Evolutionary conservation across 106 monocot species (phyloP).

Genomic region (Phalaenopsis equestris): DNA sequence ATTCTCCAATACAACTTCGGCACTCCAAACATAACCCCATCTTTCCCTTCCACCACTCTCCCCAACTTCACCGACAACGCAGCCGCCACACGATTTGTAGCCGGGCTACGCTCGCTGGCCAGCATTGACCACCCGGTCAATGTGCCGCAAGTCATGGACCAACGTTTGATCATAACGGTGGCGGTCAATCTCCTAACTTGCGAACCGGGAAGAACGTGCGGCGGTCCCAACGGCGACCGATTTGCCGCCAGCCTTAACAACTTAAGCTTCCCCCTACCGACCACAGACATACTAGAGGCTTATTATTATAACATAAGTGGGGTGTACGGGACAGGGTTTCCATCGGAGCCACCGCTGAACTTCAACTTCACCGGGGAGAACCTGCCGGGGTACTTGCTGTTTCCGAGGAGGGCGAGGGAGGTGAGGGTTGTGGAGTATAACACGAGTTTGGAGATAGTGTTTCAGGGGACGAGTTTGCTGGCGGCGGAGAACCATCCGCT

Average conservation of each 20-base stretch:
- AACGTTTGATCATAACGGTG: constrained; percentile 10
- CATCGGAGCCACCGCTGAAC: constrained; percentile 5
- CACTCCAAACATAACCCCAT: neutral
- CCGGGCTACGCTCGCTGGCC: constrained; percentile 11
- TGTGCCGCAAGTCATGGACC: constrained; percentile 9
- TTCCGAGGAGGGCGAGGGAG: constrained; percentile 23
- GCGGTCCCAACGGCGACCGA: neutral
- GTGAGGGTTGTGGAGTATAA: constrained; percentile 45
- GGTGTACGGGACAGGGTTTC: constrained; percentile 20
- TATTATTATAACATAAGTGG: constrained; percentile 22
- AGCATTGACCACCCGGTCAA: constrained; percentile 11
- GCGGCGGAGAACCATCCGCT: constrained; percentile 48
- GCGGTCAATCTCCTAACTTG: constrained; percentile 17
- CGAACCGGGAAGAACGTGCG: neutral
- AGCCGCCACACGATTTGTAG: neutral
- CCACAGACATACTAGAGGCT: constrained; percentile 13
- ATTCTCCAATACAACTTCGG: constrained; percentile 17
- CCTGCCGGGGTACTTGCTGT: neutral
- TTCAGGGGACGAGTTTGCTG: constrained; percentile 49
- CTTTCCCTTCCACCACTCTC: constrained; percentile 10
- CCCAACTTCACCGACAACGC: constrained; percentile 8
- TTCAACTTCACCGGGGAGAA: constrained; percentile 20
- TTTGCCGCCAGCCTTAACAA: constrained; percentile 20
- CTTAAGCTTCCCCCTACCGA: constrained; percentile 23
- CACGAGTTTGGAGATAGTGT: constrained; percentile 40